A percentile compares a stretch with the other conserved stretches of the same genome.
These are phyloP conservation scores for Spathaspora hagerdaliae DNA, from an alignment of 805 yeast genomes.

Conservation along the genomic window DNA sequence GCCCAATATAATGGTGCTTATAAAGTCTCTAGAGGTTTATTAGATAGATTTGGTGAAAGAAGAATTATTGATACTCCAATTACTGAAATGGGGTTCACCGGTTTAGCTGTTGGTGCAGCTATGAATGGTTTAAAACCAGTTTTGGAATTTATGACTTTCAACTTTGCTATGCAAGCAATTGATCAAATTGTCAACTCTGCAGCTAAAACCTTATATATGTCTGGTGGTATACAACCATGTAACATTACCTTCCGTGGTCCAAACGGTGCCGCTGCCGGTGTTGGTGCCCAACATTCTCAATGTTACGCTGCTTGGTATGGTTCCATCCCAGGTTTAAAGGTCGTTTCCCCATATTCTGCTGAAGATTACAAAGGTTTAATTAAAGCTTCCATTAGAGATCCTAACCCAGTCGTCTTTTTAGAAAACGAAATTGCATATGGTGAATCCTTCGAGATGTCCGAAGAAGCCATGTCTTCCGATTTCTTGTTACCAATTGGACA, in stretches of 20 bases:
- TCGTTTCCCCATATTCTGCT: slow-evolving; percentile 89
- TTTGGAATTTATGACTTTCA: slow-evolving; percentile 98
- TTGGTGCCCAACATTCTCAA: slow-evolving; percentile 99
- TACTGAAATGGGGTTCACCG: slow-evolving; percentile 98
- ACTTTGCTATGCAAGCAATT: slow-evolving; percentile 99
- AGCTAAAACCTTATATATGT: slow-evolving; percentile 98
- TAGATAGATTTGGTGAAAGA: slow-evolving; percentile 92
- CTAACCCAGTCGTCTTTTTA: slow-evolving; percentile 93
- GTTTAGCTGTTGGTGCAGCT: slow-evolving; percentile 94
- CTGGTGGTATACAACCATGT: slow-evolving; percentile 98
- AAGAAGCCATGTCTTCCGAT: slow-evolving; percentile 85
- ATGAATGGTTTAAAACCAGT: slow-evolving; percentile 94
- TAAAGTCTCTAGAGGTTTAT: slow-evolving; percentile 90
- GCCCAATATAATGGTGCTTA: slow-evolving; percentile 99
- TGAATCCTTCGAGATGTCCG: slow-evolving; percentile 83
- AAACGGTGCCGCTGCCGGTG: slow-evolving; percentile 99
- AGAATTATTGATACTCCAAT: slow-evolving; percentile 95
- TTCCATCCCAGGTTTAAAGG: slow-evolving; percentile 96
- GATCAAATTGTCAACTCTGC: slow-evolving; percentile 98
- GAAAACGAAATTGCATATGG: slow-evolving; percentile 96
- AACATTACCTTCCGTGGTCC: slow-evolving; percentile 98
- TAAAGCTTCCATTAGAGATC: slow-evolving; percentile 97
- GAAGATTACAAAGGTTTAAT: slow-evolving; percentile 94
- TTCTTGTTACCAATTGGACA: slow-evolving; percentile 89
- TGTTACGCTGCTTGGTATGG: slow-evolving; percentile 98